Evolutionary conservation across 2,329 filamentous ascomycete species (phyloP).

Genomic region (Xylariaceae sp.): DNA sequence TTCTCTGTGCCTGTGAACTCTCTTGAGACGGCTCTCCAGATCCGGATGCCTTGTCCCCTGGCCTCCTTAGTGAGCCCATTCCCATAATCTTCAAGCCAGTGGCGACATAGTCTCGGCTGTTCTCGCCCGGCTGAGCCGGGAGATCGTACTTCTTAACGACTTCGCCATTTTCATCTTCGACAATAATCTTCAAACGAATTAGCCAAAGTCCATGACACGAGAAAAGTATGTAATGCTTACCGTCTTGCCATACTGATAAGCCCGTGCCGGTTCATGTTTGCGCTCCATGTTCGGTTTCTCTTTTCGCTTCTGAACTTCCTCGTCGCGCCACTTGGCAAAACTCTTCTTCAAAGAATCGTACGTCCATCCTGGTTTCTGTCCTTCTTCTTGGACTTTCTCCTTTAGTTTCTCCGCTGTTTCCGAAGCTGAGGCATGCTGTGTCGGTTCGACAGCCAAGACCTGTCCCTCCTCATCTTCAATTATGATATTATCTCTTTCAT

Average conservation of each 20-base stretch:
- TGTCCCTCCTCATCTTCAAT: conserved; percentile 86
- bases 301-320: conserved; percentile 59
- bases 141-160: conserved; percentile 81
- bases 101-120: conserved; percentile 38
- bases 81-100: conserved; percentile 51
- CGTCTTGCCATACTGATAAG: conserved; percentile 80
- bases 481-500: conserved; percentile 73
- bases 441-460: conserved; percentile 62
- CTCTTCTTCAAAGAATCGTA: conserved; percentile 45
- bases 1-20: conserved; percentile 35
- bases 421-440: conserved; percentile 19
- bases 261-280: conserved; percentile 66
- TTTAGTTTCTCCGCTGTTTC: conserved; percentile 24
- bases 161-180: conserved; percentile 81
- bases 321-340: conserved; percentile 49
- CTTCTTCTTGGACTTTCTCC: conserved; percentile 33
- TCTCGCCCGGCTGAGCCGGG: conserved; percentile 47
- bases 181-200: conserved; percentile 59
- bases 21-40: conserved; percentile 26
- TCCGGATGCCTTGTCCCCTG: conserved; percentile 34
- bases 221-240: conserved; percentile 38
- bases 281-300: conserved; percentile 51
- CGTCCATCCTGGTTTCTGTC: conserved; percentile 38
- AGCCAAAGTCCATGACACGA: not conserved
- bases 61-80: conserved; percentile 42